phyloP scores from a whole-genome alignment of 2,329 filamentous ascomycete species.

The Coleophoma cylindrospora region DNA sequence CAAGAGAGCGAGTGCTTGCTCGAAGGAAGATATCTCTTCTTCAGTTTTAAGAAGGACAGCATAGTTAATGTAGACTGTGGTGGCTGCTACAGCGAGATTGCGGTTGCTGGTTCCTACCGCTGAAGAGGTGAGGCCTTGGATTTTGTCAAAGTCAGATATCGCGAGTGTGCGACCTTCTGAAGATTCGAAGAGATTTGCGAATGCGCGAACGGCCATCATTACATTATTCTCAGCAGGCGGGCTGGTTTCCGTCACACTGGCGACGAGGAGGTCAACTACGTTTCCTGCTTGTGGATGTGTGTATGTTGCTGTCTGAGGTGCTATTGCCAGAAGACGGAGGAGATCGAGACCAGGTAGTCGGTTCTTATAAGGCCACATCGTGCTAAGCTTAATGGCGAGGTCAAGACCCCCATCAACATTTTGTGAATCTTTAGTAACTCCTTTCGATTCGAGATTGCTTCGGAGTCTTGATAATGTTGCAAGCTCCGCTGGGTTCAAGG shows the following conservation, averaged over 20 bases:
- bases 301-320: slow-evolving; percentile 60
- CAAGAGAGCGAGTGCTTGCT: slow-evolving; percentile 41
- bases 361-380: slow-evolving; percentile 74
- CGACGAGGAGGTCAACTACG: slow-evolving; percentile 55
- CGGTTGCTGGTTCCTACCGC: slow-evolving; percentile 65
- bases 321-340: slow-evolving; percentile 73
- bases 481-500: slow-evolving; percentile 69
- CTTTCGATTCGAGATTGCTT: slow-evolving; percentile 53
- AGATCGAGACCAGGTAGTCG: slow-evolving; percentile 83
- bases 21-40: slow-evolving; percentile 24
- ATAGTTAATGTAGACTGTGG: slow-evolving; percentile 81
- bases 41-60: slow-evolving; percentile 61
- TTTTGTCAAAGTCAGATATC: slow-evolving; percentile 49
- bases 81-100: slow-evolving; percentile 76
- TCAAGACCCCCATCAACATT: slow-evolving; percentile 51
- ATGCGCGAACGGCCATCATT: slow-evolving; percentile 78
- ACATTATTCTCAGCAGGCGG: slow-evolving; percentile 70
- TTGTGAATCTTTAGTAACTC: slow-evolving; percentile 30
- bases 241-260: slow-evolving; percentile 49
- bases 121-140: slow-evolving; percentile 47
- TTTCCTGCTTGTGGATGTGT: slow-evolving; percentile 46
- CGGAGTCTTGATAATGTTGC: slow-evolving; percentile 56
- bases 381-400: slow-evolving; percentile 66
- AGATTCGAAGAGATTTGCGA: slow-evolving; percentile 81
- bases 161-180: slow-evolving; percentile 64